These are phyloP conservation scores for Oidiodendron maius DNA, from an alignment of 495 filamentous ascomycete genomes.

Conservation along the genomic window DNA sequence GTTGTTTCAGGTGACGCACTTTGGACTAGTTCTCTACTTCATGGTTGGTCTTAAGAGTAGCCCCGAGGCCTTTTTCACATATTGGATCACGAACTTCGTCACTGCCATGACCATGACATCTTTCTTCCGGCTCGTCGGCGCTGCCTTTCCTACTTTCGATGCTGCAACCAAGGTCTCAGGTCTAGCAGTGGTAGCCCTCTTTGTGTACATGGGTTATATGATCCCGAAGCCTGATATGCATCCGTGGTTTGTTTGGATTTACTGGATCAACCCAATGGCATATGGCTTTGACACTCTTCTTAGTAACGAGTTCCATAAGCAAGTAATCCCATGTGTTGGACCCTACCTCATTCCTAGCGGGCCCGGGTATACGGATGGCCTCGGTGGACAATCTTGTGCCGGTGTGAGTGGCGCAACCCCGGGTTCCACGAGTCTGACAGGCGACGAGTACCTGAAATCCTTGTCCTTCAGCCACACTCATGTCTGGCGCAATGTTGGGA, in stretches of 20 bases:
- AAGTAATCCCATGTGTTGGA: constrained; percentile 4
- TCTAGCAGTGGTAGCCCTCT: constrained; percentile 26
- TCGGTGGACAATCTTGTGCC: constrained; percentile 31
- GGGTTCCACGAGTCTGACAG: constrained; percentile 23
- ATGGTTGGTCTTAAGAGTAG: constrained; percentile 46
- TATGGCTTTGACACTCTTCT: constrained; percentile 33
- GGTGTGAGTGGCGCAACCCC: constrained; percentile 1
- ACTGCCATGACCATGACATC: constrained; percentile 38
- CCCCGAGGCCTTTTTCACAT: constrained; percentile 45
- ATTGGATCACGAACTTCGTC: constrained; percentile 36
- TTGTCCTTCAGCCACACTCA: constrained; percentile 51
- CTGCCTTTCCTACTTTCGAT: constrained; percentile 40
- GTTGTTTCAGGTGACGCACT: constrained; percentile 53
- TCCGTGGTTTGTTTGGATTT: constrained; percentile 21
- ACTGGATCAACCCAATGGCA: constrained; percentile 32
- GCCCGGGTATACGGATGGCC: constrained; percentile 28
- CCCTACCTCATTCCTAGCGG: constrained; percentile 15
- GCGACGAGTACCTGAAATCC: constrained; percentile 11
- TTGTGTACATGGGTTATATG: constrained; percentile 29
- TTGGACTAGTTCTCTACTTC: constrained; percentile 60
- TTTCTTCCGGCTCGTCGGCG: constrained; percentile 43
- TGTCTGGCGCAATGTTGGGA: constrained; percentile 62
- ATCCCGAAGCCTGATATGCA: constrained; percentile 31
- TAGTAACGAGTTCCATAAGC: constrained; percentile 15
- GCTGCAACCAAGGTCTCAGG: constrained; percentile 46